phyloP scores from a whole-genome alignment of 2,329 filamentous ascomycete species.

The Curvularia spicifera region DNA sequence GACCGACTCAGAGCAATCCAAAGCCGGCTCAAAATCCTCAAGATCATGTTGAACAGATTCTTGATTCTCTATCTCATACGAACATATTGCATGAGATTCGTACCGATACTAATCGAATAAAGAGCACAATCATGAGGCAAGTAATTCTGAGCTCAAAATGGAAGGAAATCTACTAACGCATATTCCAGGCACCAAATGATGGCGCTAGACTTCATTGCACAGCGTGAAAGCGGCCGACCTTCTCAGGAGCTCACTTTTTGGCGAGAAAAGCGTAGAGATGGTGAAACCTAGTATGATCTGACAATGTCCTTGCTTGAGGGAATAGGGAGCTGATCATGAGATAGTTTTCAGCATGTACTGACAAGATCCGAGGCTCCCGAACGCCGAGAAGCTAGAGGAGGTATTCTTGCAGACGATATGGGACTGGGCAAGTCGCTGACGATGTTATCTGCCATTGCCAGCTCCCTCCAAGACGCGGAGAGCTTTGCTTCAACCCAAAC shows the following conservation, averaged over 20 bases:
- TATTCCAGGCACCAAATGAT: slow-evolving; percentile 24
- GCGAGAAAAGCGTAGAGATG: slow-evolving; percentile 9
- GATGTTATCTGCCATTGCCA: slow-evolving; percentile 23
- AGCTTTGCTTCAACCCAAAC: slow-evolving; percentile 5
- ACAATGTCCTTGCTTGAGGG: not conserved
- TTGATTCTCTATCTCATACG: slow-evolving; percentile 4
- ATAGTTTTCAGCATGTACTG: slow-evolving; percentile 23
- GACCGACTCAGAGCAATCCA: slow-evolving; percentile 4
- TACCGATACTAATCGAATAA: slow-evolving; percentile 12
- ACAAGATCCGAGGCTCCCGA: slow-evolving; percentile 16
- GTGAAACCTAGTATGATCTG: slow-evolving; percentile 8
- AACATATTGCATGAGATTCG: slow-evolving; percentile 14
- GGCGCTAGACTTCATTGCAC: slow-evolving; percentile 26
- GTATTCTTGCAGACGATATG: slow-evolving; percentile 37
- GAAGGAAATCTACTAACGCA: not conserved
- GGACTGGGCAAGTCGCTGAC: slow-evolving; percentile 30
- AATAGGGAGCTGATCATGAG: not conserved
- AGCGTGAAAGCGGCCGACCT: slow-evolving; percentile 20
- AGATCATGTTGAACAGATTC: slow-evolving; percentile 2
- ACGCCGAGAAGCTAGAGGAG: slow-evolving; percentile 15
- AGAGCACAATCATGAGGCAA: slow-evolving; percentile 8
- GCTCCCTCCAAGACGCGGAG: slow-evolving; percentile 16
- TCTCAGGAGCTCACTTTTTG: slow-evolving; percentile 11
- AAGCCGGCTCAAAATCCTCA: slow-evolving; percentile 2
- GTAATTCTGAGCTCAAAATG: not conserved